phyloP scores from a whole-genome alignment of 192 early-diverging fungal species.

The Lobosporangium transversale region DNA sequence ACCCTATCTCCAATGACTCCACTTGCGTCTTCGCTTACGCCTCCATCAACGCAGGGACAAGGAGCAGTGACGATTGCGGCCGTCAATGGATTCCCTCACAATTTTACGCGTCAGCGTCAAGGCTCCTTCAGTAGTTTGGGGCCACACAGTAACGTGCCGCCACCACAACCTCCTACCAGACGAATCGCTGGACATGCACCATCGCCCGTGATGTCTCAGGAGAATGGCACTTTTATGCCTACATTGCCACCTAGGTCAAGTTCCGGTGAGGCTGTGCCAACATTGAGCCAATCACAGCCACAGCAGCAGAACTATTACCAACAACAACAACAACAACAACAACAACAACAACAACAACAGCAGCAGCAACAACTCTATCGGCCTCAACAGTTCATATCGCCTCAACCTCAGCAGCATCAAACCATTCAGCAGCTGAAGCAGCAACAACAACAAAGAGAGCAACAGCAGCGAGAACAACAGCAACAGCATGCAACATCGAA shows the following conservation, averaged over 20 bases:
- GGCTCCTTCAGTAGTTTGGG: conserved; percentile 10
- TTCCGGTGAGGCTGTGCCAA: conserved; percentile 33
- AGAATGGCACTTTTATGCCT: not conserved
- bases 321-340: conserved; percentile 15
- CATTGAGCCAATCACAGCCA: conserved; percentile 14
- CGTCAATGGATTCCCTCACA: conserved; percentile 6
- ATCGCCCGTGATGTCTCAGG: not conserved
- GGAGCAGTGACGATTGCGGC: conserved; percentile 1
- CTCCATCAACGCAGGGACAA: not conserved
- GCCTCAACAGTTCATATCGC: conserved; percentile 22
- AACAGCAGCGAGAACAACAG: conserved; percentile 22
- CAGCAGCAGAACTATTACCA: conserved; percentile 1
- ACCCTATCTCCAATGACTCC: not conserved
- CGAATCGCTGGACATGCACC: conserved; percentile 2
- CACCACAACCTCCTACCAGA: conserved; percentile 20
- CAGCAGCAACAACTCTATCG: conserved; percentile 17
- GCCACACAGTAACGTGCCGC: not conserved
- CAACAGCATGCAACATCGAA: conserved; percentile 2
- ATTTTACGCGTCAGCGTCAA: conserved; percentile 28
- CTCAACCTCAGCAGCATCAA: conserved; percentile 26
- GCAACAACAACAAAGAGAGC: conserved; percentile 24
- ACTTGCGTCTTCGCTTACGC: not conserved
- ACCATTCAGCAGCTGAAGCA: conserved; percentile 42
- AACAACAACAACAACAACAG: conserved; percentile 12
- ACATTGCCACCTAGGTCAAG: conserved; percentile 20